Conservation (phyloP, 257 asterid species). For the Linaria vulgaris region DNA sequence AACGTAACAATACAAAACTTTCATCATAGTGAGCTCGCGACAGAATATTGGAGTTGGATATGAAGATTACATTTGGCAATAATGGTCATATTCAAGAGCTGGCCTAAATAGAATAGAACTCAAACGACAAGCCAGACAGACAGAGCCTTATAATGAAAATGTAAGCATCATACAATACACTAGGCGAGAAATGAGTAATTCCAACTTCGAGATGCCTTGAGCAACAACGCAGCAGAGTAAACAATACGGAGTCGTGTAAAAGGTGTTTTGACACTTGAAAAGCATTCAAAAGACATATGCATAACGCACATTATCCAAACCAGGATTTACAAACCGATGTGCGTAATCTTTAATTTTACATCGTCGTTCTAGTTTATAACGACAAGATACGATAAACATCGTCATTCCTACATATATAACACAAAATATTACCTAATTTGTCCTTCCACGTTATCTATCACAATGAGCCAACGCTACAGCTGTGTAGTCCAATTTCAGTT, state of each 20-base stretch:
- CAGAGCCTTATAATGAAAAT: slow-evolving; percentile 26
- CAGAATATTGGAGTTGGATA: background rate
- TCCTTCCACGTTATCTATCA: background rate
- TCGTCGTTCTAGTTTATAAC: no score
- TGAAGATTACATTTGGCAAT: background rate
- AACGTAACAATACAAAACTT: slow-evolving; percentile 7
- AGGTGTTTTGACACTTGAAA: background rate
- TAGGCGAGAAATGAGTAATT: background rate
- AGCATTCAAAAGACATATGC: background rate
- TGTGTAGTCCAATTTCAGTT: background rate
- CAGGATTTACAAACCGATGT: background rate
- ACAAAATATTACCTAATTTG: background rate
- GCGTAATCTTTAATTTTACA: background rate
- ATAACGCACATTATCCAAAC: background rate
- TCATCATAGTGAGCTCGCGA: slow-evolving; percentile 7
- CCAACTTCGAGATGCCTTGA: background rate
- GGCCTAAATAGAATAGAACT: background rate
- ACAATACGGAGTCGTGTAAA: background rate
- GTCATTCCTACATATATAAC: background rate
- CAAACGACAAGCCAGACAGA: slow-evolving; percentile 7
- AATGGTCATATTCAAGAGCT: background rate
- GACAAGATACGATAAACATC: no score
- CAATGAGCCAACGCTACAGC: background rate
- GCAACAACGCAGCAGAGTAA: background rate
- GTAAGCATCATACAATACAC: background rate